phyloP scores from a whole-genome alignment of 176 grass and related monocot genomes.

The Guadua angustifolia region DNA sequence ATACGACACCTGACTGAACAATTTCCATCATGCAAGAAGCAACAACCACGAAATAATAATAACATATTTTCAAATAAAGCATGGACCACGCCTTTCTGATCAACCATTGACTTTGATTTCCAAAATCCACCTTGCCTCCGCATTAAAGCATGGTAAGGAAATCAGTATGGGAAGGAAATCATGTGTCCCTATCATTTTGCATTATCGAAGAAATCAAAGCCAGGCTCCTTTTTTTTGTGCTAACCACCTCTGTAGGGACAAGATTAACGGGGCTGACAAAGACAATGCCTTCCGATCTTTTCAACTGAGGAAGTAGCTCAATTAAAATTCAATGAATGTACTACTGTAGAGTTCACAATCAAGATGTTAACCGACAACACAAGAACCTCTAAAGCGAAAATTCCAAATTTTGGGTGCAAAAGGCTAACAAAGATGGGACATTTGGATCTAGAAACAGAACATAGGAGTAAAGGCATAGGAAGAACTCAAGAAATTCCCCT shows the following conservation, averaged over 20 bases:
- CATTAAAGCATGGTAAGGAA: slow-evolving; percentile 8
- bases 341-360: not conserved
- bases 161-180: slow-evolving; percentile 9
- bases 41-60: slow-evolving; percentile 29
- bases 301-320: not conserved
- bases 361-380: not conserved
- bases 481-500: too few species aligned
- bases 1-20: slow-evolving; percentile 14
- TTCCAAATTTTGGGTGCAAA: too few species aligned
- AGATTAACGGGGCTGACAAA: slow-evolving; percentile 2
- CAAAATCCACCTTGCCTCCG: slow-evolving; percentile 62
- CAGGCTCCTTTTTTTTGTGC: not conserved
- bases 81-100: slow-evolving; percentile 47
- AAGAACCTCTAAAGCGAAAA: too few species aligned
- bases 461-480: too few species aligned
- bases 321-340: not conserved
- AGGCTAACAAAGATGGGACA: too few species aligned
- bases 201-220: not conserved
- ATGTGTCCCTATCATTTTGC: slow-evolving; percentile 3
- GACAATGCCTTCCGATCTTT: too few species aligned
- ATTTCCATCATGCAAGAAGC: slow-evolving; percentile 46
- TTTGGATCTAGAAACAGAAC: too few species aligned
- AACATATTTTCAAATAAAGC: not conserved
- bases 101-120: slow-evolving; percentile 55
- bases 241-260: slow-evolving; percentile 45